Base-by-base conservation (phyloP, 345 rosid species). In the Luvunga scandens region DNA sequence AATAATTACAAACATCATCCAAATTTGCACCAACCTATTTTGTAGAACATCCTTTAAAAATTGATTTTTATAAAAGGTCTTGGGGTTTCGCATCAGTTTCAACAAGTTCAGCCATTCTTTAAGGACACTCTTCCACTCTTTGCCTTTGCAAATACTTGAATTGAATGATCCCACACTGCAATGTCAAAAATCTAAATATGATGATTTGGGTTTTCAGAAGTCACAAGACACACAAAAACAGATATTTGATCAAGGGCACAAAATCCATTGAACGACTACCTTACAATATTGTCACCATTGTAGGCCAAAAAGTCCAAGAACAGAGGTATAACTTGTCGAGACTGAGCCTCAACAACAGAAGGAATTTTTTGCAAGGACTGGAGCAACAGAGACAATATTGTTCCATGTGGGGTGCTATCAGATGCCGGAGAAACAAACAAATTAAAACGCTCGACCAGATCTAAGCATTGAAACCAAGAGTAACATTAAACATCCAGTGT, bases 221-320 rank as follows among this genome's bases (percentile, higher is more conserved):
- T 67, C 31, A 56, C 70, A 55, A 30, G 22, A 66, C 50, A 22
- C 27, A 39, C 24, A 18, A 57, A 83, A 36, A 75, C 27, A n/a
- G 9, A 30, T 39, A 30, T 53, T 59, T 73, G 45, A 50, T 24
- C 38, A 42, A 60, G 18, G 13, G 27, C 19, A 27, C 21, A 60
- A 74, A 57, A 71, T 76, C 30, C n/a, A 33, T 75, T 70, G 63
- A 75, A 81, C 28, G 21, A 73, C 78, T 84, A 95, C 98, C 98
- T 90, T 70, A 72, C 69, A 78, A 84, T 76, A 77, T 89, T 78
- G 73, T 87, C 83, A 36, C 28, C 64, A 69, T 84, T 77, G 81
- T 94, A 96, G 72, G 98, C 99, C 87, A 96, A 79, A 86, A 92
- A 96, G 74, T 84, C 85, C 80, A 96, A 79, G 81, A 96, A 90